These are phyloP conservation scores for Purpureocillium takamizusanense DNA, from an alignment of 2,329 filamentous ascomycete genomes.

Conservation along the genomic window DNA sequence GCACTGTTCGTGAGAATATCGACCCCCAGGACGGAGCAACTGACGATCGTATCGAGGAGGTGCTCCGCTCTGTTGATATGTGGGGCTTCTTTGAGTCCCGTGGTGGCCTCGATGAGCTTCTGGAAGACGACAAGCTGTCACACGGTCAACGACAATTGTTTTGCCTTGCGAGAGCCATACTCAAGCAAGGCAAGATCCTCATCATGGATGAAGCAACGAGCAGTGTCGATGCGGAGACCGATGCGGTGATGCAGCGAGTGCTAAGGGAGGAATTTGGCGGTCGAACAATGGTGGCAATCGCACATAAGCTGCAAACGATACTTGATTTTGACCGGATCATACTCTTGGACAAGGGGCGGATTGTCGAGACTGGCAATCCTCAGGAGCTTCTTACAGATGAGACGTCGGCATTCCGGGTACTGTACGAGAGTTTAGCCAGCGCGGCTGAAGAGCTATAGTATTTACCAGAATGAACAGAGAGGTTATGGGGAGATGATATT, in stretches of 20 bases:
- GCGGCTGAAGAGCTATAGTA: too few species aligned
- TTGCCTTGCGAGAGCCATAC: slow-evolving; percentile 24
- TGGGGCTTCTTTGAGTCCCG: slow-evolving; percentile 26
- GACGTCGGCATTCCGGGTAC: slow-evolving; percentile 6
- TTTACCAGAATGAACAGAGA: too few species aligned
- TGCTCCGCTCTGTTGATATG: slow-evolving; percentile 34
- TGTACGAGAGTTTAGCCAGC: slow-evolving; percentile 6
- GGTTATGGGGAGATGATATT: too few species aligned
- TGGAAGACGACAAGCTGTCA: slow-evolving; percentile 22
- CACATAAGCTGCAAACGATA: slow-evolving; percentile 35
- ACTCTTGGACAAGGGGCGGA: slow-evolving; percentile 57
- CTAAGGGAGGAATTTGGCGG: slow-evolving; percentile 20
- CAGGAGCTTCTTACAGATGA: slow-evolving; percentile 4
- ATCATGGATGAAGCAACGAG: slow-evolving; percentile 28
- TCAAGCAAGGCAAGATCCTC: slow-evolving; percentile 23
- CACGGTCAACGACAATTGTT: slow-evolving; percentile 38
- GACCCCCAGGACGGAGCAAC: slow-evolving; percentile 28
- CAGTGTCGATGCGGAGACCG: slow-evolving; percentile 24
- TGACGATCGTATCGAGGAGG: slow-evolving; percentile 31
- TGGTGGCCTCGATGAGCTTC: slow-evolving; percentile 26
- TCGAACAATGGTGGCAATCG: slow-evolving; percentile 43
- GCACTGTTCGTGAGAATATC: slow-evolving; percentile 38
- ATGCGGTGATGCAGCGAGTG: slow-evolving; percentile 22
- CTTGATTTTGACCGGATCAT: slow-evolving; percentile 47
- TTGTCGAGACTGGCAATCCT: slow-evolving; percentile 34